Evolutionary conservation across 805 yeast genomes (phyloP).

Genomic region (Ogataea nonfermentans): DNA sequence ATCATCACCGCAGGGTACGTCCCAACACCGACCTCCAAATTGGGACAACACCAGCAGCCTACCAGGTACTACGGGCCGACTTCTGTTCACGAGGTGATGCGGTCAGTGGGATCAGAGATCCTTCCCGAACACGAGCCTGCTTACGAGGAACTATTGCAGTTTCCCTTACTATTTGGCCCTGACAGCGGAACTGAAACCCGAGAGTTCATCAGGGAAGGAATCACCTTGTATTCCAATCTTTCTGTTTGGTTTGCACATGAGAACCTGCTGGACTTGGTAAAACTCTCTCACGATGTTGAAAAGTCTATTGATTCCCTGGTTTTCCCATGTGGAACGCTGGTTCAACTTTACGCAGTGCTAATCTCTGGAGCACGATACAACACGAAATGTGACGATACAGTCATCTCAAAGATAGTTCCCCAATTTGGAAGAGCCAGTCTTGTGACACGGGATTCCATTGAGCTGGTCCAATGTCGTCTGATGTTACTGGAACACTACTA

Average conservation of each 20-base stretch:
- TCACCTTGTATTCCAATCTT: conserved; percentile 1
- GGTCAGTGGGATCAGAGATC: conserved; percentile 2
- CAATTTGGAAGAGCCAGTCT: conserved; percentile 4
- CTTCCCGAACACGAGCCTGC: no score
- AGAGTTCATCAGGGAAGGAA: conserved; percentile 3
- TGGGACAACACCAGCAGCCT: neutral
- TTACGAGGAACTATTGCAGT: no score
- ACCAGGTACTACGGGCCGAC: conserved; percentile 3
- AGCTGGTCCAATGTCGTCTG: conserved; percentile 9
- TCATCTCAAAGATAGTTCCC: neutral
- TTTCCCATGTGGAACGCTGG: conserved; percentile 1
- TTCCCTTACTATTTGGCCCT: conserved; percentile 9
- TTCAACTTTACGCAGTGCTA: conserved; percentile 8
- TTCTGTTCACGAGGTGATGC: neutral
- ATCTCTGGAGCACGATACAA: conserved; percentile 2
- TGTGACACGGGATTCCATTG: conserved; percentile 6
- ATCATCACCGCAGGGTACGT: conserved; percentile 1
- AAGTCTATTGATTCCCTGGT: neutral
- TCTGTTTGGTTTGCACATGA: neutral
- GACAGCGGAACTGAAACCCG: conserved; percentile 5
- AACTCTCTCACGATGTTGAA: neutral
- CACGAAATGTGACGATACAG: neutral
- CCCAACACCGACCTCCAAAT: neutral
- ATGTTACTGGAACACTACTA: conserved; percentile 8
- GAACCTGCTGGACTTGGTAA: neutral